Percentiles rank a stretch among this genome's conserved stretches.
Evolutionary conservation across 2,329 filamentous ascomycete species (phyloP).

Genomic region (Fusarium setosum): DNA sequence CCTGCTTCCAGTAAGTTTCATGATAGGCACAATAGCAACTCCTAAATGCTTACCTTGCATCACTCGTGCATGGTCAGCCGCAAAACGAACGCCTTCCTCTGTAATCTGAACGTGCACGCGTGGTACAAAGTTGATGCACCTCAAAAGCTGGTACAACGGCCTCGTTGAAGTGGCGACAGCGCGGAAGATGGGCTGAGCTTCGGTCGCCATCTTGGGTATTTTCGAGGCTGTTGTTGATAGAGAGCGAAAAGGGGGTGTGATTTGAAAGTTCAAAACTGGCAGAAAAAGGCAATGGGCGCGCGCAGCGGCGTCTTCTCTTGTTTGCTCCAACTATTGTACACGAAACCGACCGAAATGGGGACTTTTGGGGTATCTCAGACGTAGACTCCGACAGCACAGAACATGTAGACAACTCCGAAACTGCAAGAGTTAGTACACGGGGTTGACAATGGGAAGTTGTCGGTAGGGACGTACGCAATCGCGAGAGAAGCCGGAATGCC

Average conservation of each 20-base stretch:
- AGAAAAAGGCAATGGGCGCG: conserved; percentile 43
- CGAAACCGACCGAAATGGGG: conserved; percentile 44
- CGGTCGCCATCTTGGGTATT: conserved; percentile 44
- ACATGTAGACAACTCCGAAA: conserved; percentile 96
- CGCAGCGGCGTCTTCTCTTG: conserved; percentile 46
- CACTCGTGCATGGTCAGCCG: conserved; percentile 86
- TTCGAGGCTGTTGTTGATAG: conserved; percentile 5
- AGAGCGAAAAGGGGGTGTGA: conserved; percentile 11
- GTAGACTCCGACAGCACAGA: conserved; percentile 98
- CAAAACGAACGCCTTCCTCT: conserved; percentile 86
- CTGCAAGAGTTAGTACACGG: conserved; percentile 58
- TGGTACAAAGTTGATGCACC: conserved; percentile 69
- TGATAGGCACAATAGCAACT: not conserved
- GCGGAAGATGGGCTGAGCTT: conserved; percentile 70
- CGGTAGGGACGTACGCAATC: conserved; percentile 77
- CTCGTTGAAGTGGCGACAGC: conserved; percentile 83
- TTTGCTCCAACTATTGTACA: conserved; percentile 53
- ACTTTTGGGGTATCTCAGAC: conserved; percentile 73
- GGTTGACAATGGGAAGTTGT: not conserved
- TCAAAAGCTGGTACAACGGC: conserved; percentile 74
- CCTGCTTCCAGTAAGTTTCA: conserved; percentile 40
- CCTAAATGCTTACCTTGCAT: conserved; percentile 78
- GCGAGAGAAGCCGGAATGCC: conserved; percentile 89
- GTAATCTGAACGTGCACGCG: conserved; percentile 79
- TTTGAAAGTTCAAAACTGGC: conserved; percentile 34